These are phyloP conservation scores for Scheffersomyces coipomensis DNA, from an alignment of 805 yeast species.

Conservation along the genomic window DNA sequence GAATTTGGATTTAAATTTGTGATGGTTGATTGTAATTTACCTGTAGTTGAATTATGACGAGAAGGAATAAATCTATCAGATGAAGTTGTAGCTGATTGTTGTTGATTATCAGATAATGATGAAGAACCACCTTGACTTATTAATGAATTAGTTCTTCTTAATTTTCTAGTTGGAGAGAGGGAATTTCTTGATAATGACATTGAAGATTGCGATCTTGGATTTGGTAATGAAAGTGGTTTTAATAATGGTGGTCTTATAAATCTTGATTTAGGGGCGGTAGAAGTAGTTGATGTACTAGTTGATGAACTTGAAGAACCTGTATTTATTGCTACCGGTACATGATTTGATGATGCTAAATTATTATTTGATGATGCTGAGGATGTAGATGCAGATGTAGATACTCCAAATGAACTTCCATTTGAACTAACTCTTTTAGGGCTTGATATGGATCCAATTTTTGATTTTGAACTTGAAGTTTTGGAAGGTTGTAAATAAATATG, in stretches of 20 bases:
- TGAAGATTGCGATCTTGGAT: constrained; percentile 25
- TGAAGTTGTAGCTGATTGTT: constrained; percentile 18
- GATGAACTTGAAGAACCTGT: constrained; percentile 1
- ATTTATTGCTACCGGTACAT: background rate
- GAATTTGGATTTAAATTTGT: constrained; percentile 42
- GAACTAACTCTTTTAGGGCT: background rate
- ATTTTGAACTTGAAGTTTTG: constrained; percentile 3
- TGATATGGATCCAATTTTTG: background rate
- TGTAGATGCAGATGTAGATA: background rate
- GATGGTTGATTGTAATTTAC: constrained; percentile 33
- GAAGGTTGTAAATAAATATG: constrained; percentile 19
- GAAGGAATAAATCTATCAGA: constrained; percentile 45
- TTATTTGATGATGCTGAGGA: background rate
- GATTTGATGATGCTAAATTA: background rate
- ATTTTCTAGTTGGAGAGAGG: constrained; percentile 22
- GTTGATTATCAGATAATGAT: constrained; percentile 24
- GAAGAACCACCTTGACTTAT: constrained; percentile 24
- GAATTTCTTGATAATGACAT: constrained; percentile 14
- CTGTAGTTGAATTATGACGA: constrained; percentile 37
- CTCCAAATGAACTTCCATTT: background rate
- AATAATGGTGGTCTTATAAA: constrained; percentile 13
- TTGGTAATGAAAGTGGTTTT: constrained; percentile 17
- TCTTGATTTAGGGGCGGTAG: constrained; percentile 2
- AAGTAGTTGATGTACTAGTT: background rate
- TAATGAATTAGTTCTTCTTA: constrained; percentile 34